Percentiles rank a stretch among this genome's conserved stretches.
Conservation (phyloP, 257 asterid species). For the Solanum virginianum region DNA sequence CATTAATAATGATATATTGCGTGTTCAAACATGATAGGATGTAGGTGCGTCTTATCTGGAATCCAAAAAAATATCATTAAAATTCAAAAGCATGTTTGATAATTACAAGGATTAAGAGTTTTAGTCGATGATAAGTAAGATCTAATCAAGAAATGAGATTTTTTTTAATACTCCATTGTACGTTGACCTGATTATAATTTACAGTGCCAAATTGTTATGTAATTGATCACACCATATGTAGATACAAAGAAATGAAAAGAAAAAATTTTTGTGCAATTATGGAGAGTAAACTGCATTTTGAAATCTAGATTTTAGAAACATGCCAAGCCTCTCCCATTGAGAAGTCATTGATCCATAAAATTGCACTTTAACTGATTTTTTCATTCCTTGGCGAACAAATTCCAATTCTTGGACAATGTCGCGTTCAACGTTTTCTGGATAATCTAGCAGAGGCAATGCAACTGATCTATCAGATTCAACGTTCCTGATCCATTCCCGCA, state of each 20-base stretch:
- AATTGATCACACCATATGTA: not conserved
- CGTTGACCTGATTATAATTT: not conserved
- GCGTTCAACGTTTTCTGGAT: slow-evolving; percentile 13
- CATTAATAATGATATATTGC: not conserved
- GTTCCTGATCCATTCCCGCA: slow-evolving; percentile 79
- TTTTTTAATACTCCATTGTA: not conserved
- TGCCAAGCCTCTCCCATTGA: slow-evolving; percentile 43
- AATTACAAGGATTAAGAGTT: not conserved
- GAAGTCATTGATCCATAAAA: slow-evolving; percentile 55
- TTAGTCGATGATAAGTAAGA: not conserved
- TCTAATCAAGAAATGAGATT: not conserved
- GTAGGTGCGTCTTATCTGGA: not conserved
- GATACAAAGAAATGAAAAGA: not conserved
- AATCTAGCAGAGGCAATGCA: slow-evolving; percentile 56
- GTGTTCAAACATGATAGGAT: not conserved
- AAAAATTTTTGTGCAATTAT: not conserved
- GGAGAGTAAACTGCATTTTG: not conserved
- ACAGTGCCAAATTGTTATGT: not conserved
- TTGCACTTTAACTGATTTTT: slow-evolving; percentile 45
- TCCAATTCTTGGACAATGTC: slow-evolving; percentile 39
- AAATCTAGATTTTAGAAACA: slow-evolving; percentile 36
- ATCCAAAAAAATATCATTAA: not conserved
- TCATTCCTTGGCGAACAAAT: slow-evolving; percentile 38
- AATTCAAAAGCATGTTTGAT: not conserved
- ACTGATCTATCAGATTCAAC: slow-evolving; percentile 52